These are phyloP conservation scores for Hypoxylon perforatum DNA, from an alignment of 495 filamentous ascomycete genomes.

Conservation along the genomic window DNA sequence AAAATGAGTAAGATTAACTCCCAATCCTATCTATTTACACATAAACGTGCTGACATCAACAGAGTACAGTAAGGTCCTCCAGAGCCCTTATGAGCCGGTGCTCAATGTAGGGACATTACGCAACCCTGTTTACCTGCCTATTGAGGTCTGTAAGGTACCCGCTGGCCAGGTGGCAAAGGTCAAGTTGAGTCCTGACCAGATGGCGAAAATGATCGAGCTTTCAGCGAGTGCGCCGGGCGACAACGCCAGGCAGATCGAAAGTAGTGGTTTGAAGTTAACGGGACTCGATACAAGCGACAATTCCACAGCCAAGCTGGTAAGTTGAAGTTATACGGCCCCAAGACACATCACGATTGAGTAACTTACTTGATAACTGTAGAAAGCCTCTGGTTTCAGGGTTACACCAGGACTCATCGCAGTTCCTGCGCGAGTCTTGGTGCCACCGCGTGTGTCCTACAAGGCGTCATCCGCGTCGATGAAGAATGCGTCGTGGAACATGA, in stretches of 20 bases:
- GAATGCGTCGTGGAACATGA: slow-evolving; percentile 26
- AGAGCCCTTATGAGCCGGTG: slow-evolving; percentile 57
- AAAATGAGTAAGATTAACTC: not conserved
- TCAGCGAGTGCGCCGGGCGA: slow-evolving; percentile 67
- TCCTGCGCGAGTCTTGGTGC: slow-evolving; percentile 62
- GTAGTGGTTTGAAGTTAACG: slow-evolving; percentile 53
- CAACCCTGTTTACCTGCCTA: slow-evolving; percentile 69
- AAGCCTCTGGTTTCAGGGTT: slow-evolving; percentile 53
- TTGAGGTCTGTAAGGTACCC: slow-evolving; percentile 68
- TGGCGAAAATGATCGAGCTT: slow-evolving; percentile 67
- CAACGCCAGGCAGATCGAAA: slow-evolving; percentile 69
- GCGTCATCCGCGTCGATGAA: slow-evolving; percentile 1
- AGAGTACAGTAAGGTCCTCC: slow-evolving; percentile 10
- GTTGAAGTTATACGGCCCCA: not conserved
- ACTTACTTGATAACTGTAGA: not conserved
- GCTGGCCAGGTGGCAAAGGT: slow-evolving; percentile 67
- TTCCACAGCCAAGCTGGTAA: slow-evolving; percentile 9
- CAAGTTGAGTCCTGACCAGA: slow-evolving; percentile 65
- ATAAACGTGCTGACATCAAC: not conserved
- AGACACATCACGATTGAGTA: not conserved
- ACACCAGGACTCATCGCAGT: slow-evolving; percentile 64
- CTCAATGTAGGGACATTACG: slow-evolving; percentile 70
- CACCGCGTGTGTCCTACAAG: slow-evolving; percentile 62
- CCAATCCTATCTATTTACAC: not conserved
- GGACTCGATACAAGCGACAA: slow-evolving; percentile 4